Evolutionary conservation across 2,329 filamentous ascomycete genomes (phyloP), one percentile per base, ranked within the genome.

Genomic region (Lasiodiplodia citricola): DNA sequence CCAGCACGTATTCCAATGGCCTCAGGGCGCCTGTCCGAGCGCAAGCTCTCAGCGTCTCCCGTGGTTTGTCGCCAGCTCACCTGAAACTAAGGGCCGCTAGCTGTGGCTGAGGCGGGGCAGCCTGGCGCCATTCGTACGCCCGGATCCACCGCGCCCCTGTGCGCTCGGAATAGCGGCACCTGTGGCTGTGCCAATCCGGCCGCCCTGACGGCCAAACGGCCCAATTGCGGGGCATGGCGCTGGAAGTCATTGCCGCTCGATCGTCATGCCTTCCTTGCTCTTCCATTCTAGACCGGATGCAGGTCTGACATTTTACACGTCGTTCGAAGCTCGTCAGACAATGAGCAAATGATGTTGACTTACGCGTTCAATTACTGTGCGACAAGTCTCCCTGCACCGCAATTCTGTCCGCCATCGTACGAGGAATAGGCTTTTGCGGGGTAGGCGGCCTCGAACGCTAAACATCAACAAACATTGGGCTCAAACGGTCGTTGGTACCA

Each of bases 11-110:
- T 18, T 21, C 31, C 58, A 35, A 28, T 16, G 50, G 41, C 25
- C 41, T 35, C 41, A 4, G 3, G 58, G 23, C 58, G 38, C 25
- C 41, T 10, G 58, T 62, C 21, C 56, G 38, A 60, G 56, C 14
- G 37, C 41, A n/a, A 23, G 21, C 47, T 52, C 18, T 25, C 35
- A 54, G 62, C 62, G 62, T 52, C 31, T 52, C 23, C n/a, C 21
- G 21, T 31, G 38, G 62, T 44, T 16, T 7, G 18, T 25, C 11
- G 63, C 63, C 63, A 66, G 63, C 63, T 56, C 63, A 66, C 23
- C 51, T 66, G 63, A 56, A 66, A 66, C 63, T 23, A 37, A 35
- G 54, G 18, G 51, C 55, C 63, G 35, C 38, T 56, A 66, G 38
- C 25, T 66, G 63, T 66, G 63, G 63, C 63, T 66, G 50, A 23